phyloP scores from a whole-genome alignment of 495 filamentous ascomycete species.

The Immersiella caudata region DNA sequence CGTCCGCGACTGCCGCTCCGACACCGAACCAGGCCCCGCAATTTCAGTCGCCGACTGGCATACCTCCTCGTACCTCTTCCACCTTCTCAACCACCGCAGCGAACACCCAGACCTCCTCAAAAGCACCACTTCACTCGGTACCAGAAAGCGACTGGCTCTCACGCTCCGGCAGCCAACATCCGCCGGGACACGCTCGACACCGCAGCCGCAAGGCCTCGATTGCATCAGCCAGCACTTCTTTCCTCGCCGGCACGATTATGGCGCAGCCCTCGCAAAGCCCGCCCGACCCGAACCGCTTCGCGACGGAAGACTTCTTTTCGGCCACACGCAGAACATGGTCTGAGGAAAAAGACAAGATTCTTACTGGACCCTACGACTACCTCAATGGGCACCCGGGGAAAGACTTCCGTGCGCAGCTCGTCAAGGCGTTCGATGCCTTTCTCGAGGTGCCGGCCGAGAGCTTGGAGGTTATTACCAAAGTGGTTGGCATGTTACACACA shows the following conservation, averaged over 20 bases:
- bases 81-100: constrained; percentile 33
- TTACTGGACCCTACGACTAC: constrained; percentile 88
- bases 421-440: constrained; percentile 90
- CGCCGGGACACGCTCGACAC: constrained; percentile 32
- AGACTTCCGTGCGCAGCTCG: constrained; percentile 82
- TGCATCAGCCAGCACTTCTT: constrained; percentile 31
- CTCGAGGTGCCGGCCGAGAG: constrained; percentile 78
- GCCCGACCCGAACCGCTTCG: constrained; percentile 50
- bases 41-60: constrained; percentile 65
- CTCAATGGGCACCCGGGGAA: constrained; percentile 85
- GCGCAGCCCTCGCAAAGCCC: constrained; percentile 38
- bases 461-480: constrained; percentile 80
- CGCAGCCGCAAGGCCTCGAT: constrained; percentile 42
- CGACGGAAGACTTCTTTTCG: constrained; percentile 50
- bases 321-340: constrained; percentile 59
- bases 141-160: constrained; percentile 60
- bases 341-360: constrained; percentile 71
- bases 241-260: constrained; percentile 34
- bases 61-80: constrained; percentile 75
- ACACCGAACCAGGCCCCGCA: constrained; percentile 30
- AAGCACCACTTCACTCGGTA: constrained; percentile 57
- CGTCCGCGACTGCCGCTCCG: constrained; percentile 13
- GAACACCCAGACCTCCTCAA: constrained; percentile 35
- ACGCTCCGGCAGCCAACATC: constrained; percentile 8
- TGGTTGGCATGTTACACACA: constrained; percentile 92